Evolutionary conservation across 371 early-diverging fungal species (phyloP).

Genomic region (Aphelidium insulamus): DNA sequence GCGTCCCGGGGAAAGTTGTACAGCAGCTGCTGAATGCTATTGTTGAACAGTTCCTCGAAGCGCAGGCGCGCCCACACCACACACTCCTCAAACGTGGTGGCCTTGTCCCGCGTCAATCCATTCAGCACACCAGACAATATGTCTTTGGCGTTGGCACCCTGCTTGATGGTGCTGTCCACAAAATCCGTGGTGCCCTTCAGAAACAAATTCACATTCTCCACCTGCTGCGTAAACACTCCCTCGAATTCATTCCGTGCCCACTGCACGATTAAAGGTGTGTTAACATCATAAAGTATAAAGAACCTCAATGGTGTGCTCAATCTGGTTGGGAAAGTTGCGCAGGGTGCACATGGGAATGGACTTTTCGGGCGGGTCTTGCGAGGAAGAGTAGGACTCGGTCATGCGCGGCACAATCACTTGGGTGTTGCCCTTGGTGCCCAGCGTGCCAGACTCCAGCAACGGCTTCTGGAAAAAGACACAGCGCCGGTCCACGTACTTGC

Average conservation of each 20-base stretch:
- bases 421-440: slow-evolving; percentile 99
- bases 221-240: slow-evolving; percentile 73
- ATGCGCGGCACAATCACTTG: slow-evolving; percentile 87
- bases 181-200: slow-evolving; percentile 54
- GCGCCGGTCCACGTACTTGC: slow-evolving; percentile 94
- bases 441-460: slow-evolving; percentile 95
- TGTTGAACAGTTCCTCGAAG: slow-evolving; percentile 83
- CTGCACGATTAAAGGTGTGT: slow-evolving; percentile 5
- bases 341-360: slow-evolving; percentile 98
- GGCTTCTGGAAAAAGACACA: slow-evolving; percentile 92
- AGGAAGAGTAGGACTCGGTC: slow-evolving; percentile 97
- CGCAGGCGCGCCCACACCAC: slow-evolving; percentile 71
- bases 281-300: too few relatives aligned
- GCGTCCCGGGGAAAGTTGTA: slow-evolving; percentile 90
- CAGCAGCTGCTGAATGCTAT: slow-evolving; percentile 77
- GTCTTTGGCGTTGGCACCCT: slow-evolving; percentile 34
- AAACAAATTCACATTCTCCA: slow-evolving; percentile 81
- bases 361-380: slow-evolving; percentile 97
- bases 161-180: slow-evolving; percentile 50
- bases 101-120: slow-evolving; percentile 50
- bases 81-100: slow-evolving; percentile 72
- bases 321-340: slow-evolving; percentile 97
- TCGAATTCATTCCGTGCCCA: slow-evolving; percentile 98
- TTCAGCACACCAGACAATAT: slow-evolving; percentile 23
- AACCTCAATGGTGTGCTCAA: slow-evolving; percentile 99